Base-by-base conservation (phyloP, 106 monocot species). In the Amphibolis antarctica region DNA sequence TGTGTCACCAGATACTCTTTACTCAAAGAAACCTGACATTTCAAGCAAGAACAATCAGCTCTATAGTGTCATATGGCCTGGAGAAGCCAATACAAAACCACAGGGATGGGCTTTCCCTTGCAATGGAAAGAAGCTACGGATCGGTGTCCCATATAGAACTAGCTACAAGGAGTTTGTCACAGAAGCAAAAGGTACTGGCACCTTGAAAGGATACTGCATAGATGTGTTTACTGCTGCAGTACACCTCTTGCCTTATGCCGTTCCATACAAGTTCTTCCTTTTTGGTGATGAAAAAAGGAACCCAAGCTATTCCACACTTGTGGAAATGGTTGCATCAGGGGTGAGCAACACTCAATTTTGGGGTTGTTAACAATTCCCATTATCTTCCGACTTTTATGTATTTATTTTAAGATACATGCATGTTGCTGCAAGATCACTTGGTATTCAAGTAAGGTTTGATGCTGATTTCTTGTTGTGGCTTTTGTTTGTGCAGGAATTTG, bases 41-140 rank as follows among this genome's bases (percentile, higher is more conserved):
- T 80, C 75, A 14, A 36, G 49, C 17, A 44, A 24, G 54, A 81
- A 71, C 62, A 75, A 78, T 52, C 54, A 71, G 42, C 78, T 91
- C 3, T 25, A 71, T 18, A 63, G 20, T 62, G 81, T 83, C 44
- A 74, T 91, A 48, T 91, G 86, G 86, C 90, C 90, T 9, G 90
- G 90, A 4, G 76, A 86, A 21, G 66, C 66, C 7, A 62, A 44
- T 52, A 47, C 4, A 9, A 76, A 21, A 52, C 90, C 90, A 26
- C 83, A 78, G 13, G 89, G 89, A 25, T 89, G 89, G 89, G 85
- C 74, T 31, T 89, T 85, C 52, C 82, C 85, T 19, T 75, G 78
- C 26, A 80, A 85, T 66, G 85, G 82, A 1, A 69, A 55, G 46
- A 59, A 86, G 48, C 66, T 91, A 20, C 77, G 63, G 69, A 81